Base-by-base conservation (phyloP, 2,329 filamentous ascomycete genomes). In the Neofusicoccum umdonicola region DNA sequence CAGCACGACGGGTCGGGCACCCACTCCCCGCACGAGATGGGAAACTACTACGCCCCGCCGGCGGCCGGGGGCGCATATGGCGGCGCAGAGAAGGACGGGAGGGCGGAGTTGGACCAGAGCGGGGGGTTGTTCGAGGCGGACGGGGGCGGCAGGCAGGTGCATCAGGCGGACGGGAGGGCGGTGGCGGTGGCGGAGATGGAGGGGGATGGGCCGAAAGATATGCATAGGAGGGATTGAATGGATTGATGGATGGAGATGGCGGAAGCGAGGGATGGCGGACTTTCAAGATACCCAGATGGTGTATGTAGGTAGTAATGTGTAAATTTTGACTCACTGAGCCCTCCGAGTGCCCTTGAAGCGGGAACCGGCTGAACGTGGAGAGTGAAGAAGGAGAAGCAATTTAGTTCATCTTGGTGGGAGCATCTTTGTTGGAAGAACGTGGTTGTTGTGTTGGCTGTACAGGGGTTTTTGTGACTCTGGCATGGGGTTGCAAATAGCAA, bases 101-200 rank as follows among this genome's bases (percentile, higher is more conserved):
- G 9, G 47, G 47, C 39, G 5, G 61, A 52, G 61, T 44, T 63
- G 47, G 48, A 52, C 44, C 31, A n/a, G 17, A 41, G 61, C 47
- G 17, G 27, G 35, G 37, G 48, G 8, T 9, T 48, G 42, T 13
- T 17, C n/a, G 57, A 61, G 61, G 47, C 39, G 22, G 61, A 52
- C 17, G 61, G 50, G 17, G n/a, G 31, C 17, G 22, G 13, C 8
- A 31, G 35, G 19, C 42, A 17, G 17, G 37, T 35, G 12, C n/a
- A 27, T 2, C 34, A 39, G 47, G 37, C 9, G 19, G 45, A 56
- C 0, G 48, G 39, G 35, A 44, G 44, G 37, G 31, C 15, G 22
- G 47, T 39, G 13, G 17, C 31, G 54, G 34, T 5, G 15, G 34
- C 6, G 45, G 61, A 63, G 48, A 50, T 63, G 44, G 39, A 63